Evolutionary conservation across 139 green algal species (phyloP), one percentile per base, ranked within the genome.

Genomic region (Coelastrella sp.): DNA sequence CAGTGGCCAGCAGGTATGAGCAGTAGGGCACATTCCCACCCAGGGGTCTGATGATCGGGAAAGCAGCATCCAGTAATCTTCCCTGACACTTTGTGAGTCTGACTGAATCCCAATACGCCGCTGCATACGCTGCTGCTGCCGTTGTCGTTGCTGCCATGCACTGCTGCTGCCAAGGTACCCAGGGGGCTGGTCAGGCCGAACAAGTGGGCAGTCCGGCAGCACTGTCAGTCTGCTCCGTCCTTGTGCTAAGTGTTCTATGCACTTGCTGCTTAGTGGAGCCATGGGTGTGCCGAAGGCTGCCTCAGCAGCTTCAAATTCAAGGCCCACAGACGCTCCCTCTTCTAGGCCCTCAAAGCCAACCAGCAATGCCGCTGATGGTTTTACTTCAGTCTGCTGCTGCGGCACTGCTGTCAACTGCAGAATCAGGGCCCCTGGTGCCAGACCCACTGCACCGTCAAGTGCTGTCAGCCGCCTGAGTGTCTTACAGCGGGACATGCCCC

Each of bases 391-490:
- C 11, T n/a, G 53, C 53, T 64, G 53, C 53, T 64, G 53, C 11
- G 53, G 53, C 25, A 84, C 21, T 4, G 40, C 60, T 4, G 48
- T 81, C 50, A 92, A 38, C 81, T 92, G 89, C 76, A 92, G 59
- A 15, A 92, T 45, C 67, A 92, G 67, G 0, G 84, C 60, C n/a
- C 84, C 87, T 38, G 59, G 17, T 11, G 76, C 84, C 67, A 89
- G 34, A 6, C 83, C 86, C 51, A 89, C 80, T 62, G 87, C 59
- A 32, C 34, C 43, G 34, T 91, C 86, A 17, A 88, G 84, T 1
- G 32, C 25, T 8, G 84, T 87, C 1, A 90, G 40, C 34, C 23
- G 50, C 9, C 83, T 74, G 30, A 92, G 45, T 23, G 59, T 79
- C 38, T 69, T 81, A 75, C 89, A 92, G 21, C 1, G 15, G 2